Conservation (phyloP, 108 stramenopile genomes). For the Nitzschia sp. region DNA sequence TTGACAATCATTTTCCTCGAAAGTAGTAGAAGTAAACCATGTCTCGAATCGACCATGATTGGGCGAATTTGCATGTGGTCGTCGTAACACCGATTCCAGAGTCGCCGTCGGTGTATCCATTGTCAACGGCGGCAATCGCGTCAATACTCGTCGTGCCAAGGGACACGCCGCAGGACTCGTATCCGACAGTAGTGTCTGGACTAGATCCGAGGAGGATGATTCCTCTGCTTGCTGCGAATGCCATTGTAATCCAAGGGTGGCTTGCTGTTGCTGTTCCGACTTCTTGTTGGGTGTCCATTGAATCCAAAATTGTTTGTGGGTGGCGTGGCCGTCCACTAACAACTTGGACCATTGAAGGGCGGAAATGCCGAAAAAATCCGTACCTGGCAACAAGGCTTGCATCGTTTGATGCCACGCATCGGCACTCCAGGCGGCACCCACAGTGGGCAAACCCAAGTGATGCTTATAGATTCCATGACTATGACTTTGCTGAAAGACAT, state of each 20-base stretch:
- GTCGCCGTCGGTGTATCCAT: background rate
- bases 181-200: background rate
- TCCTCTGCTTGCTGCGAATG: no score
- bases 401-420: slow-evolving; percentile 37
- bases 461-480: background rate
- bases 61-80: slow-evolving; percentile 11
- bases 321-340: slow-evolving; percentile 16
- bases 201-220: background rate
- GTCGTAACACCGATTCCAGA: slow-evolving; percentile 30
- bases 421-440: slow-evolving; percentile 35
- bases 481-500: background rate
- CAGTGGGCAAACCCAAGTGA: slow-evolving; percentile 26
- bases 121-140: background rate
- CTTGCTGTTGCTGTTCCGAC: background rate
- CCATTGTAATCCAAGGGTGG: background rate
- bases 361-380: slow-evolving; percentile 19
- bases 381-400: slow-evolving; percentile 4
- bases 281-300: background rate
- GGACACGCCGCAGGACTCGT: no score
- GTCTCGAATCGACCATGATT: slow-evolving; percentile 38
- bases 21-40: background rate
- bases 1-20: background rate
- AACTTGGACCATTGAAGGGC: slow-evolving; percentile 35
- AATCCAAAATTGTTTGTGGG: slow-evolving; percentile 18
- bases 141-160: background rate